Base-by-base conservation (phyloP, 345 rosid species). In the Schrenkiella parvula region DNA sequence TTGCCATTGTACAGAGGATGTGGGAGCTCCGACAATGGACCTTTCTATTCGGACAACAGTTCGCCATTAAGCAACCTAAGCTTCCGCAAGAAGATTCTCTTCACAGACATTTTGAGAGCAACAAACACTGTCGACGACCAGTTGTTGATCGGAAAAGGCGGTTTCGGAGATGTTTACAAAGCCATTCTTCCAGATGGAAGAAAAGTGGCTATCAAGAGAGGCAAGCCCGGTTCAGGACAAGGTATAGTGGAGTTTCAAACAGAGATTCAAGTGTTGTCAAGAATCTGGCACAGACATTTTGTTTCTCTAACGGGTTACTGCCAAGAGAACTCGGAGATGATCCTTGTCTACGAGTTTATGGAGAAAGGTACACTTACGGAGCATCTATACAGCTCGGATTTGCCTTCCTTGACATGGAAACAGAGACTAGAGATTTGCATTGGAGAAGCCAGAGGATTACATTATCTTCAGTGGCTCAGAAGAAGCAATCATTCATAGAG, bases 281-380 rank as follows among this genome's bases (percentile, higher is more conserved):
- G 84, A 67, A 87, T 88, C 51, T 68, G 82, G 1, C 96, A 88
- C 60, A 85, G 79, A 10, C 88, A 91, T 57, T 88, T 91, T 0
- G 89, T 87, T 26, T 83, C 97, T 8, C 76, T 91, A 60, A 84
- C 78, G 0, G 97, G 97, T 9, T 89, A 86, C 26, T 87, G 96
- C 50, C 69, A 81, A 9, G 92, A 89, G 32, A 51, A 72, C 60
- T 58, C 77, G 0, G 80, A 77, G 57, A 71, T 77, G 80, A 77
- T 77, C 42, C 77, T 77, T 2, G 80, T 71, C 13, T 77, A 77
- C 42, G 80, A 77, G 58, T 77, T 66, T 6, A 72, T 77, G 77
- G 80, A 77, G 55, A 77, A 77, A 61, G 77, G 80, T 3, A 77
- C 80, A 0, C 73, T 77, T 1, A 61, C 13, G 59, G 19, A 77